These are phyloP conservation scores for Chytriomyces hyalinus DNA, from an alignment of 192 early-diverging fungal species.

Conservation along the genomic window DNA sequence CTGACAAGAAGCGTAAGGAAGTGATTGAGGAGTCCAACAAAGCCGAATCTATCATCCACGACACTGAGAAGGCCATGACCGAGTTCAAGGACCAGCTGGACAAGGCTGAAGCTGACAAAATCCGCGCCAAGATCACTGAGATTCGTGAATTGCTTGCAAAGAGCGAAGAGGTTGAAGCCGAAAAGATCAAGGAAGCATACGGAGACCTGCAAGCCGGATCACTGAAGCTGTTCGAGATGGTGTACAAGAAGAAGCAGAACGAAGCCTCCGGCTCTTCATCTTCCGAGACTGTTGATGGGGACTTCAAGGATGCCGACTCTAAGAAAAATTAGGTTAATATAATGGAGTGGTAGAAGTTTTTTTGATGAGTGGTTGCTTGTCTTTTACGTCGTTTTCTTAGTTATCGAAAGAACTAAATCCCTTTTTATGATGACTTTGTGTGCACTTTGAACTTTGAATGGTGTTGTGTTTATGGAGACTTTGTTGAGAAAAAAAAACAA, in stretches of 20 bases:
- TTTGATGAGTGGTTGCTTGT: neutral
- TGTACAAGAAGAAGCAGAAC: slow-evolving; percentile 81
- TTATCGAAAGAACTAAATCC: neutral
- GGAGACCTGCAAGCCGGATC: slow-evolving; percentile 85
- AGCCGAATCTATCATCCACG: slow-evolving; percentile 87
- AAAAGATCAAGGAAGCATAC: slow-evolving; percentile 88
- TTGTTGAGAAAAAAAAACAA: no score
- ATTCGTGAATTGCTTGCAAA: slow-evolving; percentile 79
- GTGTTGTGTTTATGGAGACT: no score
- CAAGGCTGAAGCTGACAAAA: slow-evolving; percentile 82
- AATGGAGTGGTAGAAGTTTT: neutral
- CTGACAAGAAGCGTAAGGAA: slow-evolving; percentile 90
- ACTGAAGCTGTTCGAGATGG: slow-evolving; percentile 97
- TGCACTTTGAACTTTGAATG: no score
- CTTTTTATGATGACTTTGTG: no score
- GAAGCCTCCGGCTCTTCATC: slow-evolving; percentile 30
- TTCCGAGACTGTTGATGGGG: slow-evolving; percentile 63
- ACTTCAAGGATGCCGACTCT: slow-evolving; percentile 75
- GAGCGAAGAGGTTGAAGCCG: slow-evolving; percentile 70
- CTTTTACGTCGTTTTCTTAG: neutral
- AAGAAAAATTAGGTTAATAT: slow-evolving; percentile 33
- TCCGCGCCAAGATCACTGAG: slow-evolving; percentile 80
- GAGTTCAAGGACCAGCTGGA: slow-evolving; percentile 98
- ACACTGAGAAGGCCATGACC: slow-evolving; percentile 92
- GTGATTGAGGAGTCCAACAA: slow-evolving; percentile 93